Percentiles rank a stretch among this genome's conserved stretches.
Evolutionary conservation across 257 asterid genomes (phyloP).

Genomic region (Solanum pennellii): DNA sequence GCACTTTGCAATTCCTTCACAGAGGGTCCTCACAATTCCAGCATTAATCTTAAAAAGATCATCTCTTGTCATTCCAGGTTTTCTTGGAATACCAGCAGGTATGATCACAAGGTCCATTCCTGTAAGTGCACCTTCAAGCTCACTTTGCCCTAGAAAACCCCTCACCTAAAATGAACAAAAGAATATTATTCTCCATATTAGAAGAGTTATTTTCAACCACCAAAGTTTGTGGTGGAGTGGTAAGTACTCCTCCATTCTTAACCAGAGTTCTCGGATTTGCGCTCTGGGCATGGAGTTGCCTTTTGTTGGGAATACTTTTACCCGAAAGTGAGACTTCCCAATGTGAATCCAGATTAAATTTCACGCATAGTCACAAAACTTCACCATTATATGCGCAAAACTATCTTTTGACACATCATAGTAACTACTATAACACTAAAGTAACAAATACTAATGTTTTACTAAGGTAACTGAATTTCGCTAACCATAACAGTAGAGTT

Average conservation of each 20-base stretch:
- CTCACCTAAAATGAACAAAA: neutral
- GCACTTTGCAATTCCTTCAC: conserved; percentile 81
- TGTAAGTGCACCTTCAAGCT: conserved; percentile 77
- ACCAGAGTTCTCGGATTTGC: neutral
- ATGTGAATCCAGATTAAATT: neutral
- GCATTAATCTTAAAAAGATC: conserved; percentile 95
- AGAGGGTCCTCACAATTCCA: conserved; percentile 81
- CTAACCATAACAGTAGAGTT: neutral
- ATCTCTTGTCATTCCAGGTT: conserved; percentile 98
- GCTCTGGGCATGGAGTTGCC: neutral
- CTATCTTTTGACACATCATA: neutral
- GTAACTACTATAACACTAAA: neutral
- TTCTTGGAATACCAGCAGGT: conserved; percentile 97
- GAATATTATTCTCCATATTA: neutral
- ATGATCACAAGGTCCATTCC: conserved; percentile 96
- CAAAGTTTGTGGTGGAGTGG: neutral
- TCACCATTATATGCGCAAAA: neutral
- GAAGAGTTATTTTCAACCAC: neutral
- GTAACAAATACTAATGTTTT: neutral
- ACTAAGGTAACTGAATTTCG: neutral
- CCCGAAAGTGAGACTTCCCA: neutral
- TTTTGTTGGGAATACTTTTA: neutral
- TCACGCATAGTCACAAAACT: neutral
- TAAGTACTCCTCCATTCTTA: neutral
- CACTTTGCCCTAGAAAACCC: conserved; percentile 77